Evolutionary conservation across 2,329 filamentous ascomycete species (phyloP), one percentile per base, ranked within the genome.

Genomic region (Colletotrichum sidae): DNA sequence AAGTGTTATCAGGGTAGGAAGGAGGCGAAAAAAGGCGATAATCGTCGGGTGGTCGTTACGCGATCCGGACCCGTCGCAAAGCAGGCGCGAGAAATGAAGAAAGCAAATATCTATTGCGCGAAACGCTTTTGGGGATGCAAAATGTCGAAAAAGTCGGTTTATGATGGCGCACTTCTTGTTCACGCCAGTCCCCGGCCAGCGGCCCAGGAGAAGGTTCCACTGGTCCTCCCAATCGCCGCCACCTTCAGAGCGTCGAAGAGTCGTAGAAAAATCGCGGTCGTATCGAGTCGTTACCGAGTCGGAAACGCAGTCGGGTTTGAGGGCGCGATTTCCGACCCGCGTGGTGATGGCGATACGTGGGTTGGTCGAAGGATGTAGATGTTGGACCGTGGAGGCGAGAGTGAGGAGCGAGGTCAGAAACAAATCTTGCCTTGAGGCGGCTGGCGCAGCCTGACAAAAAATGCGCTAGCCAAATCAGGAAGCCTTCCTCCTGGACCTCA

Each of bases 261-360:
- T 77, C 72, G 52, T 39, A 60, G 37, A 71, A 74, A 74, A 74
- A 75, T 79, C 77, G 78, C 76, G 72, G 67, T 73, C 70, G 70
- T 71, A 17, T 69, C 69, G 73, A 74, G 67, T 80, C 74, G 73
- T 73, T 71, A 65, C 65, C 69, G 72, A 74, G 71, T 77, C 76
- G 74, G 72, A 71, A 63, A 66, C 60, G 72, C 73, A 71, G 64
- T 68, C 67, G 72, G 71, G 70, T 71, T 71, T 68, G 68, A 69
- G 72, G 72, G 78, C 77, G 77, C 79, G 80, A 80, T 81, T 79
- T 76, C 78, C 79, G 84, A 83, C 83, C 82, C 84, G 86, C 81
- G 81, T 80, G 78, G 76, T 79, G 81, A 82, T 84, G 79, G 72
- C 67, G 74, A 77, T 72, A 72, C 69, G 70, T 71, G 54, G 63